These are phyloP conservation scores for Crotalaria pallida DNA, from an alignment of 306 rosid species.

Conservation along the genomic window DNA sequence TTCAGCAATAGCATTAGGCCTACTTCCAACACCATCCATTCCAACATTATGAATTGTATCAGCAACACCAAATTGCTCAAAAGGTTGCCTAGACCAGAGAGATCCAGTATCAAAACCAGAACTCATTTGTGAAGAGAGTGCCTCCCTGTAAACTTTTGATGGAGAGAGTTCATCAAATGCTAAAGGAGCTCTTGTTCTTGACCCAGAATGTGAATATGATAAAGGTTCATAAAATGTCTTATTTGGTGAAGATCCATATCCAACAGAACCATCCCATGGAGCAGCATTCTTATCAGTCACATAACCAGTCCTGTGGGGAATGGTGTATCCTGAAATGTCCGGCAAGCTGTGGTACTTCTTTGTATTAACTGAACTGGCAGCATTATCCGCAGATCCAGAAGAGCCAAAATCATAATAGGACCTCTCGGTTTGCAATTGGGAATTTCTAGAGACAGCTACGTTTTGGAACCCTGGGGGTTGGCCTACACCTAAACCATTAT, in stretches of 20 bases:
- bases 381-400: constrained; percentile 48
- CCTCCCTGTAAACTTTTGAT: constrained; percentile 43
- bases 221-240: constrained; percentile 34
- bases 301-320: constrained; percentile 50
- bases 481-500: constrained; percentile 50
- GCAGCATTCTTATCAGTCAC: constrained; percentile 43
- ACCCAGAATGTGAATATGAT: constrained; percentile 41
- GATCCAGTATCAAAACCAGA: constrained; percentile 57
- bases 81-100: constrained; percentile 90
- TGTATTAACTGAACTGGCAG: constrained; percentile 44
- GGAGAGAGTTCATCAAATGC: constrained; percentile 79
- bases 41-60: constrained; percentile 39
- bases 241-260: constrained; percentile 47
- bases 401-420: constrained; percentile 39
- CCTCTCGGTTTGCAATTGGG: constrained; percentile 53
- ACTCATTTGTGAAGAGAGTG: constrained; percentile 52
- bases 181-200: constrained; percentile 51
- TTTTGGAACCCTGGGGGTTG: constrained; percentile 60
- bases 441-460: constrained; percentile 42
- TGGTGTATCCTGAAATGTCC: constrained; percentile 48
- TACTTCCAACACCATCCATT: constrained; percentile 39
- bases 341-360: constrained; percentile 93
- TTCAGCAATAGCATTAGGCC: constrained; percentile 36
- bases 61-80: constrained; percentile 82
- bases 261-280: constrained; percentile 48